Percentiles rank a stretch among this genome's conserved stretches.
Conservation (phyloP, 1,284 basidiomycete genomes). For the Ustilago sp. region DNA sequence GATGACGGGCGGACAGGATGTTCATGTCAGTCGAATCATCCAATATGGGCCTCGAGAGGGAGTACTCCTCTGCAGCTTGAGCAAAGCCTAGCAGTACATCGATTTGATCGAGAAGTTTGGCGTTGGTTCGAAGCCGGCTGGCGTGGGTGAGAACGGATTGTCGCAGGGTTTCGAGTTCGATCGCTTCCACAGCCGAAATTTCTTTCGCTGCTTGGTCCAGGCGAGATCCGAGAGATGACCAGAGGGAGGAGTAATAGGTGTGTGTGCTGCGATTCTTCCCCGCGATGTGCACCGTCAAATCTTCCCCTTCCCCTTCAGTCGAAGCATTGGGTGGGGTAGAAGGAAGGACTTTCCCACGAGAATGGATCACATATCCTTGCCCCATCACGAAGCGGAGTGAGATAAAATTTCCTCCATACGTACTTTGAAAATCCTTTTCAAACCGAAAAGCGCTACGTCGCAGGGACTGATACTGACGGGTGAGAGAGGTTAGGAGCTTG, state of each 20-base stretch:
- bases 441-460: conserved; percentile 46
- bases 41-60: conserved; percentile 80
- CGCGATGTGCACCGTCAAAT: conserved; percentile 47
- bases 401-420: conserved; percentile 39
- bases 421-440: conserved; percentile 39
- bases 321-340: conserved; percentile 5
- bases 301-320: conserved; percentile 2
- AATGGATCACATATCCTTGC: conserved; percentile 66
- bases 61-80: conserved; percentile 81
- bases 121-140: conserved; percentile 75
- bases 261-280: conserved; percentile 58
- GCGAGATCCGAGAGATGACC: conserved; percentile 53
- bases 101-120: conserved; percentile 85
- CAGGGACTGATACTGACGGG: conserved; percentile 41
- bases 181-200: conserved; percentile 42
- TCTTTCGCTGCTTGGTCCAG: conserved; percentile 46
- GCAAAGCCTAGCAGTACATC: conserved; percentile 88
- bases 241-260: conserved; percentile 58
- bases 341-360: conserved; percentile 36
- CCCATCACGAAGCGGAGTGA: conserved; percentile 58
- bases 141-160: conserved; percentile 42
- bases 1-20: conserved; percentile 86
- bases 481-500: conserved; percentile 37
- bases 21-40: conserved; percentile 73
- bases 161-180: conserved; percentile 58